phyloP scores from a whole-genome alignment of 2,329 filamentous ascomycete species.

The Bipolaris oryzae region DNA sequence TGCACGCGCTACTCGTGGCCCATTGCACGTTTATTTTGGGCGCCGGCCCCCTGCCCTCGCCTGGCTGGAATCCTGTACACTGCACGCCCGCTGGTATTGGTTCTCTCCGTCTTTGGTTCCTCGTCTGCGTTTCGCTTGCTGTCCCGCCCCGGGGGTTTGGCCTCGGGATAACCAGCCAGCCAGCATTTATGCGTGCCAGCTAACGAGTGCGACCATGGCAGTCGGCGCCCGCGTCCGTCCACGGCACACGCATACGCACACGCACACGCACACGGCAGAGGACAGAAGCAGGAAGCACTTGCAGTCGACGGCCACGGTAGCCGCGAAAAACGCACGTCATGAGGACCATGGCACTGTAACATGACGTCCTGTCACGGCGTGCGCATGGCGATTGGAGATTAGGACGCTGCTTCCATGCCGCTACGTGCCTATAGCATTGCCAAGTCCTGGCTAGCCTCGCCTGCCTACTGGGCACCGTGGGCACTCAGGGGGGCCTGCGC shows the following conservation, averaged over 20 bases:
- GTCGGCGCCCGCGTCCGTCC: too few relatives aligned
- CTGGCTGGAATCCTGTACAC: too few relatives aligned
- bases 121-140: not conserved
- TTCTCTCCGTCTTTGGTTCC: not conserved
- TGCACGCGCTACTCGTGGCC: slow-evolving; percentile 1
- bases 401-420: slow-evolving; percentile 20
- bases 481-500: slow-evolving; percentile 12
- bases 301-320: too few relatives aligned
- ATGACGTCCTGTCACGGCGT: not conserved
- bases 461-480: slow-evolving; percentile 4
- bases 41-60: not conserved
- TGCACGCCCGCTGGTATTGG: too few relatives aligned
- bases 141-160: not conserved
- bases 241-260: too few relatives aligned
- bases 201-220: too few relatives aligned
- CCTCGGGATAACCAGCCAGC: too few relatives aligned
- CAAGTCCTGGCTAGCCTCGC: slow-evolving; percentile 19
- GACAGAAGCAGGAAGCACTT: too few relatives aligned
- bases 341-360: not conserved
- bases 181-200: too few relatives aligned
- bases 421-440: slow-evolving; percentile 17
- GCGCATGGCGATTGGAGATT: slow-evolving; percentile 16
- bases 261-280: too few relatives aligned
- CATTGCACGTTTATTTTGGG: slow-evolving; percentile 30
- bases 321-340: not conserved